These are phyloP conservation scores for Danielia oregonensis DNA, from an alignment of 805 yeast species.

Conservation along the genomic window DNA sequence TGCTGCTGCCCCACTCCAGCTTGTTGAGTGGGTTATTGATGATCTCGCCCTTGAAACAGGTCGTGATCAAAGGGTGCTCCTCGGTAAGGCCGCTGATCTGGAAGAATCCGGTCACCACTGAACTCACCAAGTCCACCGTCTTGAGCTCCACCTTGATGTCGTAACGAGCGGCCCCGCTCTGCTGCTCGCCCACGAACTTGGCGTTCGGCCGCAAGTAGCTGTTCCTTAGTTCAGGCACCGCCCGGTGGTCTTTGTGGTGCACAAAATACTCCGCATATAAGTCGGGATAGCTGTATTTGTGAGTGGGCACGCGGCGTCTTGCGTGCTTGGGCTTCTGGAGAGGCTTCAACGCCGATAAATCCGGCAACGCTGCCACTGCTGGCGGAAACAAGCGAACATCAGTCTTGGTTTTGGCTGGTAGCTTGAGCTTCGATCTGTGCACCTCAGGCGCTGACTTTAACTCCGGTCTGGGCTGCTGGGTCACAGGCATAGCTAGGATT, in stretches of 20 bases:
- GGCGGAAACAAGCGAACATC: background rate
- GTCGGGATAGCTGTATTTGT: slow-evolving; percentile 6
- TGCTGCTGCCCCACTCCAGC: slow-evolving; percentile 18
- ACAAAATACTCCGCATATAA: slow-evolving; percentile 9
- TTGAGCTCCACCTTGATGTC: slow-evolving; percentile 67
- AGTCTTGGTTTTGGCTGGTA: background rate
- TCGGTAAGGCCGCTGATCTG: slow-evolving; percentile 64
- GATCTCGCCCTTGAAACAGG: slow-evolving; percentile 71
- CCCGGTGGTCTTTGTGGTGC: slow-evolving; percentile 8
- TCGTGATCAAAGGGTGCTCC: slow-evolving; percentile 58
- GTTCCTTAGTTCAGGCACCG: slow-evolving; percentile 30
- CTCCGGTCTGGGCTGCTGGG: slow-evolving; percentile 1
- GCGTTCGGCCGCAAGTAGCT: slow-evolving; percentile 58
- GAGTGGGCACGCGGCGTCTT: background rate
- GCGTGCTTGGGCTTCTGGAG: too few species aligned
- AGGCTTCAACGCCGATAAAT: too few species aligned
- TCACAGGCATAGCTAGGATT: slow-evolving; percentile 3
- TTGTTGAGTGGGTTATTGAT: slow-evolving; percentile 45
- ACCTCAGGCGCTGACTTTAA: background rate
- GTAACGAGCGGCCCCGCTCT: slow-evolving; percentile 60
- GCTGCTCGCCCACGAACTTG: slow-evolving; percentile 63
- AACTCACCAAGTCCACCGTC: slow-evolving; percentile 54
- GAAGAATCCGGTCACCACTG: slow-evolving; percentile 52
- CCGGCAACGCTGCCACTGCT: background rate
- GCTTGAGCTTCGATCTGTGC: slow-evolving; percentile 1